phyloP scores from a whole-genome alignment of 2,329 filamentous ascomycete genomes.

The Xylariales sp. region DNA sequence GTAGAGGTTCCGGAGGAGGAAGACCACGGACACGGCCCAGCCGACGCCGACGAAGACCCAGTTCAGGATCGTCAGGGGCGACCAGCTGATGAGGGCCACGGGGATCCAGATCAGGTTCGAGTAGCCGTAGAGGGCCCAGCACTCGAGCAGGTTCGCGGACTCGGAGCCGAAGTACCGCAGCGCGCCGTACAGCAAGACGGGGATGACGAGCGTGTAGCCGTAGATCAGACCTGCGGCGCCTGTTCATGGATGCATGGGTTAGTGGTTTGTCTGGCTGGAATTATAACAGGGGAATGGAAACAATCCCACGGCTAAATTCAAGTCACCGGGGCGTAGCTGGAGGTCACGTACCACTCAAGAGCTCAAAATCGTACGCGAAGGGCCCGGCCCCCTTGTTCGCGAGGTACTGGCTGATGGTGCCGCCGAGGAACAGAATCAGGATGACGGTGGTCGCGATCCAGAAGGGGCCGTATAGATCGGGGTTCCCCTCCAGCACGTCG shows the following conservation, averaged over 20 bases:
- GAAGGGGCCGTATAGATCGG: constrained; percentile 95
- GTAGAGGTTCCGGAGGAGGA: constrained; percentile 87
- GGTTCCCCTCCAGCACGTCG: constrained; percentile 95
- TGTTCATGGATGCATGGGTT: constrained; percentile 47
- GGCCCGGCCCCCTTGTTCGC: constrained; percentile 73
- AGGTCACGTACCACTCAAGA: constrained; percentile 76
- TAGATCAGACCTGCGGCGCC: constrained; percentile 92
- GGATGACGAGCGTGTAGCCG: constrained; percentile 91
- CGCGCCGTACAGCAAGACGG: constrained; percentile 85
- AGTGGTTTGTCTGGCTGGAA: constrained; percentile 19
- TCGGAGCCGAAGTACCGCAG: constrained; percentile 97
- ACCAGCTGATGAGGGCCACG: constrained; percentile 92
- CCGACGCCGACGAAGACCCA: constrained; percentile 92
- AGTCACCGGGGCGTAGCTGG: constrained; percentile 2
- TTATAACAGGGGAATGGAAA: background rate
- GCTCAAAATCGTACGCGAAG: constrained; percentile 90
- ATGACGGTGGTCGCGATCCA: constrained; percentile 99
- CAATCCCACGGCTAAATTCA: too few relatives aligned
- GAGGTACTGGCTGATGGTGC: constrained; percentile 93
- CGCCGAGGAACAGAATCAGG: constrained; percentile 92
- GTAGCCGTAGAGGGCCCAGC: constrained; percentile 96
- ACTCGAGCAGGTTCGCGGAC: constrained; percentile 91
- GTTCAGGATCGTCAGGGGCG: constrained; percentile 85
- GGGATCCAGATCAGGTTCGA: constrained; percentile 97
- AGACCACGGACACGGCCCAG: constrained; percentile 83